phyloP scores from a whole-genome alignment of 1,284 basidiomycete species.

The Puccinia brachypodii region DNA sequence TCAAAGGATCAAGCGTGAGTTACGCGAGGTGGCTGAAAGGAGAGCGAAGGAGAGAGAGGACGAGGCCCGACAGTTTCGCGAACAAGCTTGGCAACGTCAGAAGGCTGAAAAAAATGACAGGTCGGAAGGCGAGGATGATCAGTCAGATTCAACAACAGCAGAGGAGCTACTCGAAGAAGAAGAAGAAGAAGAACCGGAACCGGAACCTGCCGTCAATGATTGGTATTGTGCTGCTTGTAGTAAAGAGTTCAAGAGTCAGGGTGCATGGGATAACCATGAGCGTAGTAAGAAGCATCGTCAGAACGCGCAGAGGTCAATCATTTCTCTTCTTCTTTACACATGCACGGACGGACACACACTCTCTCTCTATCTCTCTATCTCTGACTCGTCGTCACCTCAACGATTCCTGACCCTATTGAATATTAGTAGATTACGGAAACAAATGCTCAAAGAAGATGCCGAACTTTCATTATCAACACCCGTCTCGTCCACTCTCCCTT shows the following conservation, averaged over 20 bases:
- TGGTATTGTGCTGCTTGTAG: conserved; percentile 97
- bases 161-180: background rate
- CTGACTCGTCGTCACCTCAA: background rate
- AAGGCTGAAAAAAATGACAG: conserved; percentile 37
- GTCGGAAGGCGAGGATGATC: conserved; percentile 64
- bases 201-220: conserved; percentile 52
- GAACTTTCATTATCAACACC: conserved; percentile 8
- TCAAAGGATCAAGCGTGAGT: conserved; percentile 36
- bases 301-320: conserved; percentile 68
- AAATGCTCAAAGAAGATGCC: conserved; percentile 45
- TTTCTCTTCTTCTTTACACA: background rate
- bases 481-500: background rate
- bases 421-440: conserved; percentile 29
- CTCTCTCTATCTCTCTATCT: background rate
- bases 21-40: conserved; percentile 52
- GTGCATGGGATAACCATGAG: conserved; percentile 95
- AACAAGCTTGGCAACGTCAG: conserved; percentile 55
- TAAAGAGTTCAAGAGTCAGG: conserved; percentile 86
- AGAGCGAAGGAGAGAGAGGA: conserved; percentile 53
- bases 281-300: conserved; percentile 92
- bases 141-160: conserved; percentile 67
- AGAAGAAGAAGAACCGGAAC: conserved; percentile 59
- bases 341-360: background rate
- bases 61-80: conserved; percentile 53
- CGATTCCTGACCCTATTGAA: background rate